These are phyloP conservation scores for Neurospora sp. DNA, from an alignment of 495 filamentous ascomycete genomes.

Conservation along the genomic window DNA sequence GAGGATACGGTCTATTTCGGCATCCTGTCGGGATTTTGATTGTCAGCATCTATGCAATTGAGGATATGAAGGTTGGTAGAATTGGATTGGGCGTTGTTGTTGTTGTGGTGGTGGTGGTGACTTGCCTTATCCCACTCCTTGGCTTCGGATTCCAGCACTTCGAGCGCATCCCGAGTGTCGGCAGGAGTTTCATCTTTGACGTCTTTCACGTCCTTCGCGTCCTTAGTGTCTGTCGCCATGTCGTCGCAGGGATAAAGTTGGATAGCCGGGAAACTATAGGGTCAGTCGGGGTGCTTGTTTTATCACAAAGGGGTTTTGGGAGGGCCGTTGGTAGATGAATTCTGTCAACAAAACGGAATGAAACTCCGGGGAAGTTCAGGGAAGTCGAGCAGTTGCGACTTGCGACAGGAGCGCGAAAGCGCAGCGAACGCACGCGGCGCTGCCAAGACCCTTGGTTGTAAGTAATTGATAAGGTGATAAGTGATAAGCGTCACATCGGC, in stretches of 20 bases:
- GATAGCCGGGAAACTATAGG: not conserved
- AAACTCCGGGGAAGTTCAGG: not conserved
- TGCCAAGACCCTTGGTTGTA: not conserved
- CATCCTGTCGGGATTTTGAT: conserved; percentile 50
- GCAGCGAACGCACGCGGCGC: not conserved
- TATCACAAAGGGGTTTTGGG: too few relatives aligned
- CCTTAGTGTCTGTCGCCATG: conserved; percentile 7
- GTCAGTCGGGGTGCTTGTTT: not conserved
- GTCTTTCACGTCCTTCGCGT: not conserved
- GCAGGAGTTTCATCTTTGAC: conserved; percentile 16
- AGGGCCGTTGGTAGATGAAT: not conserved
- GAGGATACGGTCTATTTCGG: conserved; percentile 90
- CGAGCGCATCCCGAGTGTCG: conserved; percentile 54
- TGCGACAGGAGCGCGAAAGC: not conserved
- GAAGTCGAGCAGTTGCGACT: not conserved
- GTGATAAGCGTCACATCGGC: conserved; percentile 12
- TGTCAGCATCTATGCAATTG: not conserved
- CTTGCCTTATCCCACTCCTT: conserved; percentile 81
- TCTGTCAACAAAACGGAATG: not conserved
- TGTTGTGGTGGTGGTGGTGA: not conserved
- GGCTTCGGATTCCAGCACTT: conserved; percentile 73
- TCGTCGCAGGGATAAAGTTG: not conserved
- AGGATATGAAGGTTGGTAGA: not conserved
- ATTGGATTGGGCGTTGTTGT: not conserved
- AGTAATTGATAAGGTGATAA: conserved; percentile 6